Evolutionary conservation across 192 early-diverging fungal genomes (phyloP), one percentile per base, ranked within the genome.

Genomic region (Linnemannia zychae): DNA sequence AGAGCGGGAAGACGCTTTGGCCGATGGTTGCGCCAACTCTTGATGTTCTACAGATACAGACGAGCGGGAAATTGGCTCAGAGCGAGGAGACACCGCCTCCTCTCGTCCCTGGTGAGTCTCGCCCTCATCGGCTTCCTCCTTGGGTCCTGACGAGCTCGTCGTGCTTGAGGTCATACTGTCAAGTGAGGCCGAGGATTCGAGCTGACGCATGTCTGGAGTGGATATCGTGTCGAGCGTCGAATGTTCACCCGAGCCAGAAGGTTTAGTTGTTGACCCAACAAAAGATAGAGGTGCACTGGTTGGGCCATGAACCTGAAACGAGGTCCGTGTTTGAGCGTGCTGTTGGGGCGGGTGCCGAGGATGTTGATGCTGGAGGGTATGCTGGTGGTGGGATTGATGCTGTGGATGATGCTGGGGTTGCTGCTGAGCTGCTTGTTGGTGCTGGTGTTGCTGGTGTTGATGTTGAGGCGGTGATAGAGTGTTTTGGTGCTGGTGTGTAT

Each of bases 191-290:
- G 80, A 81, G 57, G 80, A 72, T 46, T 76, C 74, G 38, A 81
- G 74, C 31, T 81, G 80, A 11, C 60, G 74, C 74, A 81, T 81
- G 66, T 81, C 74, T n/a, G 80, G 74, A 5, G 80, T 81, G 6
- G 74, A 49, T 20, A 76, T 81, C 40, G 20, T 69, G 18, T 74
- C 57, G 28, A 74, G 28, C 31, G 73, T 71, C 12, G 79, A 70
- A 2, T 70, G 73, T 63, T 38, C 44, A 20, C 36, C 69, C 18
- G 36, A 33, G 69, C 28, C 68, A 60, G 67, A 63, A n/a, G 31
- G 44, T 73, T 75, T 72, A 49, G 49, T 46, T 17, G 73, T 76
- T 40, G 79, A 46, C 7, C 50, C 73, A 9, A 31, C 63, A 75
- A 75, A 70, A 37, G 80, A 66, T 36, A 81, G 53, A 0, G 80